phyloP scores from a whole-genome alignment of 768 basidiomycete species.

The Tylopilus cervinicoccineus region DNA sequence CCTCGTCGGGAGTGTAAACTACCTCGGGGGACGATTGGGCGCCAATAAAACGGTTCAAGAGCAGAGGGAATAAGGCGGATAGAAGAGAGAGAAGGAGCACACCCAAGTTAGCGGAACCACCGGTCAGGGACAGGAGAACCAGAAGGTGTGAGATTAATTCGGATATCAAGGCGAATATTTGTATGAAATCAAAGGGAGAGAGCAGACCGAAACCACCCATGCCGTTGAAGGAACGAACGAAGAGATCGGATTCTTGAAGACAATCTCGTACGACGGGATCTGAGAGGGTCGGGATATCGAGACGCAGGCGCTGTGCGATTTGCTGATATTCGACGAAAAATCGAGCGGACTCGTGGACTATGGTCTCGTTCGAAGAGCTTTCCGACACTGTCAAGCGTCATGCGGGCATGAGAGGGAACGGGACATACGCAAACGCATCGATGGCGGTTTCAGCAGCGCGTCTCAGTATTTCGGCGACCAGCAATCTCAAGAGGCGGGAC shows the following conservation, averaged over 20 bases:
- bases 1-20: slow-evolving; percentile 51
- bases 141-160: slow-evolving; percentile 72
- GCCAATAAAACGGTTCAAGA: slow-evolving; percentile 50
- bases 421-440: slow-evolving; percentile 70
- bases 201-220: slow-evolving; percentile 71
- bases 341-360: slow-evolving; percentile 69
- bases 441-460: slow-evolving; percentile 61
- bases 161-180: slow-evolving; percentile 63
- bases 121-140: slow-evolving; percentile 62
- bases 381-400: neutral
- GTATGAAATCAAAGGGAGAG: slow-evolving; percentile 76
- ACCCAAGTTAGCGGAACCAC: slow-evolving; percentile 47
- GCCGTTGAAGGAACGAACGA: slow-evolving; percentile 76
- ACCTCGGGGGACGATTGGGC: slow-evolving; percentile 40
- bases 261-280: slow-evolving; percentile 73
- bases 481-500: slow-evolving; percentile 54
- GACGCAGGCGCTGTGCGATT: slow-evolving; percentile 68
- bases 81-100: slow-evolving; percentile 57
- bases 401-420: slow-evolving; percentile 14
- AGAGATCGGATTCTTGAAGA: slow-evolving; percentile 82
- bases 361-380: slow-evolving; percentile 65
- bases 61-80: slow-evolving; percentile 56
- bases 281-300: slow-evolving; percentile 75
- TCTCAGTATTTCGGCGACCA: slow-evolving; percentile 60
- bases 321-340: slow-evolving; percentile 78